Evolutionary conservation across 345 rosid genomes (phyloP).

Genomic region (Limnanthes douglasii): DNA sequence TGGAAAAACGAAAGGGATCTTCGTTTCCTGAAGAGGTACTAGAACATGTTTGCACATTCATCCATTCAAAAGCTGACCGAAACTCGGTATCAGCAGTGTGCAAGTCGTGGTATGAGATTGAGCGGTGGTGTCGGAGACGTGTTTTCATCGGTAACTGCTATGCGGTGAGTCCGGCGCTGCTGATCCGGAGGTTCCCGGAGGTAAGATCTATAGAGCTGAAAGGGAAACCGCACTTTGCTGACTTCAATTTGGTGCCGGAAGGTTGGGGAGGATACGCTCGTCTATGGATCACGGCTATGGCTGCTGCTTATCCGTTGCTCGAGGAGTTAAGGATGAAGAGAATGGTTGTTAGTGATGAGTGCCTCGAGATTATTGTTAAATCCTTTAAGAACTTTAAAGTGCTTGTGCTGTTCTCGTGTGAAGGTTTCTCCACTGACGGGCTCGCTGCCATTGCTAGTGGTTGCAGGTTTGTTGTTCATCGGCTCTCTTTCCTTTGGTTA

Average conservation of each 20-base stretch:
- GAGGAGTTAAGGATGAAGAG: constrained; percentile 82
- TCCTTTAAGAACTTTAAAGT: constrained; percentile 74
- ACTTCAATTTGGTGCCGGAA: constrained; percentile 76
- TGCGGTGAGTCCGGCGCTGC: constrained; percentile 49
- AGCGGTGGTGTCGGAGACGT: constrained; percentile 59
- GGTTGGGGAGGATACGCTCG: constrained; percentile 82
- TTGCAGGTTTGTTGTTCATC: constrained; percentile 51
- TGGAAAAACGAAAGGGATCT: constrained; percentile 21
- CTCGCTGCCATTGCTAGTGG: constrained; percentile 75
- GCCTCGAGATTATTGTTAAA: constrained; percentile 66
- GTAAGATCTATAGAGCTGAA: constrained; percentile 73
- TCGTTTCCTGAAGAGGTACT: constrained; percentile 88
- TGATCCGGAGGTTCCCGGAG: constrained; percentile 63
- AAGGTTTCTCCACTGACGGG: constrained; percentile 89
- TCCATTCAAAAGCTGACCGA: constrained; percentile 47
- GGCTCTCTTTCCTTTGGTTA: neutral
- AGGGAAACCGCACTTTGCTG: constrained; percentile 96
- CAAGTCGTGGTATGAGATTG: constrained; percentile 88
- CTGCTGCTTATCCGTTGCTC: constrained; percentile 41
- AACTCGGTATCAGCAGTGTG: constrained; percentile 74
- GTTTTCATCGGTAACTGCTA: constrained; percentile 90
- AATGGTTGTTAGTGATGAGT: constrained; percentile 77
- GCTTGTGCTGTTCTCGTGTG: constrained; percentile 60
- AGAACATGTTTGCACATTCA: constrained; percentile 75
- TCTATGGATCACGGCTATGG: constrained; percentile 68